Evolutionary conservation across 192 early-diverging fungal species (phyloP), one percentile per base, ranked within the genome.

Genomic region (Chytriomyces hyalinus): DNA sequence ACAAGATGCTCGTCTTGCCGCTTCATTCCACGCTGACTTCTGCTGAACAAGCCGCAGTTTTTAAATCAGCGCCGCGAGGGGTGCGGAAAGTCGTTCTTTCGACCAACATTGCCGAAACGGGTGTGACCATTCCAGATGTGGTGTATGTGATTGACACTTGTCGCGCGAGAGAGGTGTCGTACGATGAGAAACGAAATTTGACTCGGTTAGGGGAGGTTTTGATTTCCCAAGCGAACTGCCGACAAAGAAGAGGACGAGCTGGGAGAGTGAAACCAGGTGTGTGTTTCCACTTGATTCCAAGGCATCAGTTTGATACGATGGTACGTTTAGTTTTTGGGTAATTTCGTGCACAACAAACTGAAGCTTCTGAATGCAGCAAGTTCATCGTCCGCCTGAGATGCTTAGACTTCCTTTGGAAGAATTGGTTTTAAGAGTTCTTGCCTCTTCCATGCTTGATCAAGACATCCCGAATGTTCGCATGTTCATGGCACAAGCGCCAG

Each of bases 101-200:
- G 6, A 94, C 93, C 26, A 94, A 94, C 61, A 90, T 94, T 67
- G 93, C 93, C 9, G 93, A 94, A 80, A 94, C 93, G 0, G 90
- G 92, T 75, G 77, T 87, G 49, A 87, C 86, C 13, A 87, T 87
- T 51, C 88, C 90, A 3, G 93, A 94, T 82, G 90, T 93, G 0
- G 90, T 90, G 5, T 83, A 90, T 51, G 92, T 94, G 3, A 87
- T 94, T 72, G 93, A 94, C 76, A 90, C 92, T 0, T 87, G 90
- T 36, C 87, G 85, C 76, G 91, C 90, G 7, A 88, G 92, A 53
- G 88, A 91, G 59, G 82, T 93, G 46, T 83, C 83, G 20, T 87
- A 85, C 79, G 88, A 93, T 65, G 83, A 88, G 65, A 86, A 89
- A 69, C 84, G 87, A 44, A 59, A 86, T 45, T 80, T 92, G 4